These are phyloP conservation scores for Ogataea hybrid DNA, from an alignment of 1,139 yeast species.

Conservation along the genomic window DNA sequence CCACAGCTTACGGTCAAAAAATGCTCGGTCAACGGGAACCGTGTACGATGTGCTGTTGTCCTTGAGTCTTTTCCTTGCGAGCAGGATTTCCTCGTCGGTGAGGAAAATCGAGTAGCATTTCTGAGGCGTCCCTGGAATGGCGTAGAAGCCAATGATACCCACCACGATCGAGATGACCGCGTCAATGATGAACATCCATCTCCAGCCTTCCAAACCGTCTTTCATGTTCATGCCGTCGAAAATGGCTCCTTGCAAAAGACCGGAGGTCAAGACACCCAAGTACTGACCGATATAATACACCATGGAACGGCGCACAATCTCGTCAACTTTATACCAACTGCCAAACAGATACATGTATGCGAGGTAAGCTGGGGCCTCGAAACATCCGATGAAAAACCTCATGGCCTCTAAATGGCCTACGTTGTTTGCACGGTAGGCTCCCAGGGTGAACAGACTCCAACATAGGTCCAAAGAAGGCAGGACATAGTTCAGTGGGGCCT, in stretches of 20 bases:
- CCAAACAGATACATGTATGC: constrained; percentile 59
- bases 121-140: constrained; percentile 69
- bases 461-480: constrained; percentile 52
- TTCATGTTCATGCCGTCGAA: constrained; percentile 38
- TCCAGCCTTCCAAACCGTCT: constrained; percentile 60
- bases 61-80: constrained; percentile 58
- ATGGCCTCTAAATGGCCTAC: constrained; percentile 51
- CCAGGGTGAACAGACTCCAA: constrained; percentile 60
- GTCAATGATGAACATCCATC: constrained; percentile 73
- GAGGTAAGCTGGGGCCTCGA: constrained; percentile 50
- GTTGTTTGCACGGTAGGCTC: constrained; percentile 37
- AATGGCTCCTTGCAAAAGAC: constrained; percentile 46
- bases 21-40: constrained; percentile 19
- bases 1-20: constrained; percentile 44
- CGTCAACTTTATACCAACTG: constrained; percentile 60
- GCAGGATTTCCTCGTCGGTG: constrained; percentile 62
- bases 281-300: constrained; percentile 59
- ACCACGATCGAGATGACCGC: constrained; percentile 59
- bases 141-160: constrained; percentile 58
- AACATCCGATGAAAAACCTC: constrained; percentile 56
- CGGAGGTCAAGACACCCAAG: constrained; percentile 54
- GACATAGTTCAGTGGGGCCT: constrained; percentile 52
- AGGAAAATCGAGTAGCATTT: constrained; percentile 40
- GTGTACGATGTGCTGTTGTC: constrained; percentile 33
- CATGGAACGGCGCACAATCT: constrained; percentile 51